phyloP scores from a whole-genome alignment of 169 alveolate genomes.

The Cystoisospora suis region DNA sequence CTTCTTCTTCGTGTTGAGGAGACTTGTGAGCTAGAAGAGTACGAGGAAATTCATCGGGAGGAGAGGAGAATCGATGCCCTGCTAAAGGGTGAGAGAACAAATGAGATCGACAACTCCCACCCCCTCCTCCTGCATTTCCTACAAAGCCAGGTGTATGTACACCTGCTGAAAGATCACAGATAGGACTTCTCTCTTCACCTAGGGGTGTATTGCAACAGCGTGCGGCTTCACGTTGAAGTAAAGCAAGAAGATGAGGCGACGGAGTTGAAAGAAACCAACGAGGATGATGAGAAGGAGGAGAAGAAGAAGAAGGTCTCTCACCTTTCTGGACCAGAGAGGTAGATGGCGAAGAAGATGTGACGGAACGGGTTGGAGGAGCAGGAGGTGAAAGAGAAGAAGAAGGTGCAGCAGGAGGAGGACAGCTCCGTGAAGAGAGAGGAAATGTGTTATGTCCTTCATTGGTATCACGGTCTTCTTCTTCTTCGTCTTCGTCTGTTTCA shows the following conservation, averaged over 20 bases:
- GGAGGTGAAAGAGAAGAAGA: background rate
- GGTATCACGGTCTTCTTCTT: no score
- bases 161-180: background rate
- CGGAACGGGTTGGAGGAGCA: background rate
- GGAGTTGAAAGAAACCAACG: conserved; percentile 23
- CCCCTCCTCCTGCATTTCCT: conserved; percentile 1
- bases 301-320: no score
- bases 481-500: no score
- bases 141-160: background rate
- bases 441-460: no score
- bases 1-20: no score
- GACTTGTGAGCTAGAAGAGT: no score
- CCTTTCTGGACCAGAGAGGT: no score
- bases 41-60: no score
- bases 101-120: no score
- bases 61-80: no score
- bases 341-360: background rate
- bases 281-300: background rate
- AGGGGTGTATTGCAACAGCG: conserved; percentile 27
- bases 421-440: no score
- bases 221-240: conserved; percentile 48
- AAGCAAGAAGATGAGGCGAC: conserved; percentile 37
- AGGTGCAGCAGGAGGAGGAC: background rate
- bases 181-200: background rate
- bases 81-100: no score